Conservation (phyloP, 2,329 filamentous ascomycete species). For the Trichoderma brevicompactum region DNA sequence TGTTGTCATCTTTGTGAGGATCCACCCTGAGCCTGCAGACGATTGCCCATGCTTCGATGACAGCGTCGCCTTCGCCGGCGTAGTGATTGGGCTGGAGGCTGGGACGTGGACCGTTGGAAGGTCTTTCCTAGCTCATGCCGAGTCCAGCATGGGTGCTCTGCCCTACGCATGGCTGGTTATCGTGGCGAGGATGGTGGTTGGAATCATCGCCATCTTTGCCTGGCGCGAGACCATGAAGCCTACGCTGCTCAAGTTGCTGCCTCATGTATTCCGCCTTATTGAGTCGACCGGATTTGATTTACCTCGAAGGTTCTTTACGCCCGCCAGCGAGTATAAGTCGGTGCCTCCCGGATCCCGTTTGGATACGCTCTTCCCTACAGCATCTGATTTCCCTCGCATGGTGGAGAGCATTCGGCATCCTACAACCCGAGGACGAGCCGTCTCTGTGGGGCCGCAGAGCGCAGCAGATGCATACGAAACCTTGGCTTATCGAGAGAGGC, state of each 20-base stretch:
- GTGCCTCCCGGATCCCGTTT: constrained; percentile 70
- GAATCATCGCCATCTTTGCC: constrained; percentile 80
- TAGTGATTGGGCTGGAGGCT: constrained; percentile 81
- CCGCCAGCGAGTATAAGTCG: constrained; percentile 85
- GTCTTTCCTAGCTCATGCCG: constrained; percentile 51
- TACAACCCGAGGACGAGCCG: constrained; percentile 69
- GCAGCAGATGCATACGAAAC: constrained; percentile 96
- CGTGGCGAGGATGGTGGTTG: constrained; percentile 71
- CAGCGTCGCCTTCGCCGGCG: constrained; percentile 89
- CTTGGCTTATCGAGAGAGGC: constrained; percentile 80
- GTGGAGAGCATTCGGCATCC: constrained; percentile 82
- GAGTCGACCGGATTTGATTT: constrained; percentile 79
- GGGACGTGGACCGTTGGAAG: constrained; percentile 82
- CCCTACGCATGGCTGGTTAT: constrained; percentile 69
- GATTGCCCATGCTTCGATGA: constrained; percentile 98
- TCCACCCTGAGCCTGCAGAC: constrained; percentile 94
- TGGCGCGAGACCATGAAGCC: constrained; percentile 94
- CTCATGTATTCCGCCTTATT: constrained; percentile 84
- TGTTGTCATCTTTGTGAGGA: constrained; percentile 77
- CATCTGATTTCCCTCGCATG: constrained; percentile 84
- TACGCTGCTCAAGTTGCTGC: constrained; percentile 73
- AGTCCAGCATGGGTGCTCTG: constrained; percentile 66
- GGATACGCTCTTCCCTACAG: constrained; percentile 87
- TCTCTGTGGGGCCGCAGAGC: constrained; percentile 92
- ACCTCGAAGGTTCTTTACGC: constrained; percentile 87